Base-by-base conservation (phyloP, 2,329 filamentous ascomycete species). In the Diaporthe sp. region DNA sequence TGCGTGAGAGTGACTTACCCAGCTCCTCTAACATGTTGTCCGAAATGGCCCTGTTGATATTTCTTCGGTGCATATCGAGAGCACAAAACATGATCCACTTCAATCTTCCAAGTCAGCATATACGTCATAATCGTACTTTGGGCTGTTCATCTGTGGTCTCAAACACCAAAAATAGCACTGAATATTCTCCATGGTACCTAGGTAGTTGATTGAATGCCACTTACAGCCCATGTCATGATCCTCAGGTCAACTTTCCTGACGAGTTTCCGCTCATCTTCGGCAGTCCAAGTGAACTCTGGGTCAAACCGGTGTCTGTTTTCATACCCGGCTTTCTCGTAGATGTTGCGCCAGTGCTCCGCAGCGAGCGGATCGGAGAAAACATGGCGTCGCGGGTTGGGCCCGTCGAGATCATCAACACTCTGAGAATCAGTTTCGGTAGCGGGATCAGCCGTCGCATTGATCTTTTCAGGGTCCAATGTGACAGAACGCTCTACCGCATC, bases 251-350 rank as follows among this genome's bases (percentile, higher is more conserved):
- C 86, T 83, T 90, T 91, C 69, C 87, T 82, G 34, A 90, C 85
- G 12, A 91, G 79, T 73, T 82, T 85, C 79, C 83, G 85, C 80
- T 91, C 89, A 77, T 91, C 89, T 68, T 86, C 84, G 22, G 85
- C 82, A 74, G 86, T 88, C 91, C 87, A 92, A 78, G 87, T 85
- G 75, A 87, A 88, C 3, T 83, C 80, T 0, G 89, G 89, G 77
- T 93, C 90, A 79, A 90, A 93, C 17, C 91, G 87, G 79, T 93
- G 91, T 0, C 87, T 83, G 25, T 91, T 91, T 81, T 93, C 91
- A 78, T 92, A 93, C 0, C 82, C 77, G 1, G 89, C 88, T 9
- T 87, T 86, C 77, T 91, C 89, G 76, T 91, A 92, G 6, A 90
- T 80, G 6, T 82, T 82, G 2, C 85, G 83, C 86, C 89, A 92